These are phyloP conservation scores for Pisolithus albus DNA, from an alignment of 768 basidiomycete genomes.

Conservation along the genomic window DNA sequence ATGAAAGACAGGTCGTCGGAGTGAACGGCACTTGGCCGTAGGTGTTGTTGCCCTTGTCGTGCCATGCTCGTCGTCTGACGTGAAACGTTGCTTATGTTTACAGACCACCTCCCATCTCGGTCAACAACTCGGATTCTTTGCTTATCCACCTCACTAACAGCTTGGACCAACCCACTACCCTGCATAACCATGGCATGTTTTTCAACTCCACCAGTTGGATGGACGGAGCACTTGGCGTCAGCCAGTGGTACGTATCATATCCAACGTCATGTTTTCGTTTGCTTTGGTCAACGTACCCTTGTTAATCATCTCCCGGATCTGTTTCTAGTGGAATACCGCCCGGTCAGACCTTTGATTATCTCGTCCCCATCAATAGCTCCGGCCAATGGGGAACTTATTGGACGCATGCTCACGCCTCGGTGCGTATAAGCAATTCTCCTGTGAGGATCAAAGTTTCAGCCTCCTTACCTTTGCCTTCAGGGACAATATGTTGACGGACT, in stretches of 20 bases:
- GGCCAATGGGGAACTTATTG: constrained; percentile 79
- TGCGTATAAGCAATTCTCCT: background rate
- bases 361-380: constrained; percentile 60
- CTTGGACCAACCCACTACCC: constrained; percentile 54
- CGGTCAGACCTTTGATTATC: constrained; percentile 64
- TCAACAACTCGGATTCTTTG: constrained; percentile 64
- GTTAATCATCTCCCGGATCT: background rate
- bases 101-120: constrained; percentile 78
- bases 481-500: constrained; percentile 93
- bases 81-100: background rate
- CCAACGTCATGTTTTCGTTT: too few species aligned
- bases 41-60: constrained; percentile 27
- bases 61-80: background rate
- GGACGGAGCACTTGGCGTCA: constrained; percentile 79
- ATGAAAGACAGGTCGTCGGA: constrained; percentile 70
- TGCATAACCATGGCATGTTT: constrained; percentile 96
- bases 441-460: background rate
- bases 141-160: constrained; percentile 73
- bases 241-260: constrained; percentile 62
- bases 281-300: background rate
- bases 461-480: constrained; percentile 24
- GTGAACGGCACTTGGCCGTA: constrained; percentile 94
- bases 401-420: constrained; percentile 64
- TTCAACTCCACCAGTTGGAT: constrained; percentile 84
- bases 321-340: constrained; percentile 66